These are phyloP conservation scores for Phytophthora syringae DNA, from an alignment of 352 stramenopile species.

Conservation along the genomic window DNA sequence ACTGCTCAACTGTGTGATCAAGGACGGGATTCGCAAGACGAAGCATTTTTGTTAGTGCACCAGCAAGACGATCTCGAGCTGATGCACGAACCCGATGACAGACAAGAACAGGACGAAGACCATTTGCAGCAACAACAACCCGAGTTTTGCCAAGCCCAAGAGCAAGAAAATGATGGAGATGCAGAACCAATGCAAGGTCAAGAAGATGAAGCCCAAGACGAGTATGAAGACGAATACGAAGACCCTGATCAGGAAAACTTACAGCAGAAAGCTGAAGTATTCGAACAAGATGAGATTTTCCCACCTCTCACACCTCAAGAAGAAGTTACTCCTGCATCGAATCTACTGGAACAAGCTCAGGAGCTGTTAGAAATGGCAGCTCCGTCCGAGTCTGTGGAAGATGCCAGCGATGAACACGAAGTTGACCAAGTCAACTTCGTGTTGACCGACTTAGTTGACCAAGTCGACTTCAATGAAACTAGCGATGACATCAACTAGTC, in stretches of 20 bases:
- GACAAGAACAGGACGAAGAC: constrained; percentile 1
- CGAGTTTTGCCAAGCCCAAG: not conserved
- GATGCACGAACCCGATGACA: not conserved
- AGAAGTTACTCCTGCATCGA: not conserved
- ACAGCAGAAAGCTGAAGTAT: not conserved
- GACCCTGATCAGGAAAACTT: constrained; percentile 5
- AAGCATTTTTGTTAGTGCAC: not conserved
- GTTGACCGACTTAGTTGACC: not conserved
- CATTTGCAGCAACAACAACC: constrained; percentile 1
- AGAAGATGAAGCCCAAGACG: constrained; percentile 18
- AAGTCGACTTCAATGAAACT: constrained; percentile 3
- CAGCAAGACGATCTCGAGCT: constrained; percentile 6
- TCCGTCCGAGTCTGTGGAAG: constrained; percentile 14
- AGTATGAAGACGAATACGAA: constrained; percentile 26
- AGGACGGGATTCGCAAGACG: not conserved
- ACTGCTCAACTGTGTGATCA: not conserved
- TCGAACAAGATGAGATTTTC: not conserved
- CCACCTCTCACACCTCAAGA: not conserved
- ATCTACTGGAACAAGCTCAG: constrained; percentile 24
- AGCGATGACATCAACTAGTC: constrained; percentile 10
- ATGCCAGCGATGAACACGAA: constrained; percentile 12
- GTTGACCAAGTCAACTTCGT: not conserved
- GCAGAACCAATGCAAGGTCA: not conserved
- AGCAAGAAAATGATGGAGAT: not conserved
- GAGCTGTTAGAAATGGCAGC: constrained; percentile 19